These are phyloP conservation scores for Tuber aestivum DNA, from an alignment of 495 filamentous ascomycete species.

Conservation along the genomic window DNA sequence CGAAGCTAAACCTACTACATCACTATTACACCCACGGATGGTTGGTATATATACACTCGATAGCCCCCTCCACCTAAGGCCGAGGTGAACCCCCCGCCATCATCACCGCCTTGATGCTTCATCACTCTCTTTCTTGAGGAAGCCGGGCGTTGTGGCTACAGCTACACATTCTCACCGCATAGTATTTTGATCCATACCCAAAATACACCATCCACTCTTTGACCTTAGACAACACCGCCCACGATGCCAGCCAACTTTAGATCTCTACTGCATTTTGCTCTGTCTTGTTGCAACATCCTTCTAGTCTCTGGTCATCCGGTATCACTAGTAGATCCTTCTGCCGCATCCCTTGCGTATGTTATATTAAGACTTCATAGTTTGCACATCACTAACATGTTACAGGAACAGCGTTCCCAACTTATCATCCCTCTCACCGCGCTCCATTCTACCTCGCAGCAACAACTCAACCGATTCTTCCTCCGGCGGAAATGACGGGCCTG, in stretches of 20 bases:
- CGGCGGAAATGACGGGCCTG: not conserved
- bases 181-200: not conserved
- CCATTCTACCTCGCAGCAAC: not conserved
- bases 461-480: not conserved
- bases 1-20: not conserved
- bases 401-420: not conserved
- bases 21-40: not conserved
- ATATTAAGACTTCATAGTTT: not conserved
- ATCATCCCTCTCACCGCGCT: not conserved
- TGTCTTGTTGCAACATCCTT: not conserved
- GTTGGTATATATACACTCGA: constrained; percentile 5
- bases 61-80: not conserved
- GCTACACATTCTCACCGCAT: not conserved
- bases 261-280: not conserved
- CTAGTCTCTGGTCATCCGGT: not conserved
- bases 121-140: not conserved
- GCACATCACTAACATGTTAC: not conserved
- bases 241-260: not conserved
- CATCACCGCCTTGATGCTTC: not conserved
- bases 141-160: not conserved
- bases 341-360: not conserved
- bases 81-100: not conserved
- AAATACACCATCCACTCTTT: not conserved
- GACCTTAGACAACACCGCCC: not conserved
- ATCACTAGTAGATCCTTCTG: not conserved